Conservation (phyloP, 2,329 filamentous ascomycete genomes). For the Didymellaceae sp. region DNA sequence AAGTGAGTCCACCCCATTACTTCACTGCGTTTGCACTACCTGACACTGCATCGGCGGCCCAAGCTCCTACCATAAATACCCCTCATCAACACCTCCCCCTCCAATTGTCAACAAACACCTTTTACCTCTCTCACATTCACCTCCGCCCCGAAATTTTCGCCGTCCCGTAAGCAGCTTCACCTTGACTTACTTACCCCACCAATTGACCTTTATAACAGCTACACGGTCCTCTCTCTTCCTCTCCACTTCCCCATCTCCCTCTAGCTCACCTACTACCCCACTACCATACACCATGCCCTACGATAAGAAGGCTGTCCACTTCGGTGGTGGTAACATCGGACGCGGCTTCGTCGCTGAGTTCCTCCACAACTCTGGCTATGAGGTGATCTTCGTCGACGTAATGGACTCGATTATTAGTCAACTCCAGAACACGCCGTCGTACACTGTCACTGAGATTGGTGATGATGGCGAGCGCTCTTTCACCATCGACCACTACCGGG, state of each 20-base stretch:
- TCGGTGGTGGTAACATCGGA: conserved; percentile 62
- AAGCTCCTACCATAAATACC: conserved; percentile 29
- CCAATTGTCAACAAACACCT: conserved; percentile 33
- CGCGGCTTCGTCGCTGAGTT: conserved; percentile 64
- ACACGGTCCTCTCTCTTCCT: conserved; percentile 6
- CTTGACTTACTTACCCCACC: neutral
- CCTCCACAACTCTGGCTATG: conserved; percentile 91
- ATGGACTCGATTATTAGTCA: conserved; percentile 80
- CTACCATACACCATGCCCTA: conserved; percentile 39
- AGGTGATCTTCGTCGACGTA: conserved; percentile 96
- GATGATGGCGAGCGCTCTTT: conserved; percentile 80
- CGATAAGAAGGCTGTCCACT: conserved; percentile 60
- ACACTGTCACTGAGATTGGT: conserved; percentile 93
- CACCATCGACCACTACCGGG: conserved; percentile 92
- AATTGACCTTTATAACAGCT: neutral
- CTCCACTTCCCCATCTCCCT: conserved; percentile 8
- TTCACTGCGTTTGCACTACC: conserved; percentile 17
- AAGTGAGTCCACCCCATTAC: conserved; percentile 23
- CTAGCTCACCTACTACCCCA: neutral
- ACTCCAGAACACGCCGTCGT: conserved; percentile 76
- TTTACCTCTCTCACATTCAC: conserved; percentile 6
- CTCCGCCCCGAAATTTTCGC: conserved; percentile 7
- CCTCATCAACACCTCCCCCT: conserved; percentile 19
- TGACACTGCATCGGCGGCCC: conserved; percentile 19
- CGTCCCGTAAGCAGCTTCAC: conserved; percentile 6